A percentile compares a stretch with the other conserved stretches of the same genome.
Conservation (phyloP, 2,329 filamentous ascomycete species). For the Aspergillus hortae region DNA sequence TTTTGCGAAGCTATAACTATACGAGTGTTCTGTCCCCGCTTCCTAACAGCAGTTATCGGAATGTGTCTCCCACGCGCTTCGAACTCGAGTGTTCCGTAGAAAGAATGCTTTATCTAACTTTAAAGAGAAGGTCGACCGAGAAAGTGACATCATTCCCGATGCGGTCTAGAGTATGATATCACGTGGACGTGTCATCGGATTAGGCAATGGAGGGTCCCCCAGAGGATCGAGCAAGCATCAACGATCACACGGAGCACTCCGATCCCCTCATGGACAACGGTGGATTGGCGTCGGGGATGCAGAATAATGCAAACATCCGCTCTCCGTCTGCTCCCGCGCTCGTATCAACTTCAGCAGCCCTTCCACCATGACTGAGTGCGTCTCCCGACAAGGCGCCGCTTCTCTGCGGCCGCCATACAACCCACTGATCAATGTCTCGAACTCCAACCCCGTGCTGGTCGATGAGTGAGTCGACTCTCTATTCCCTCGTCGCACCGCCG, state of each 20-base stretch:
- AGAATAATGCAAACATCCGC: neutral
- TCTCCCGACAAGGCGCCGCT: conserved; percentile 16
- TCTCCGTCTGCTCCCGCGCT: neutral
- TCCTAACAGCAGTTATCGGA: too few species aligned
- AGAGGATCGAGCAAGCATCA: neutral
- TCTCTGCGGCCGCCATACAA: conserved; percentile 38
- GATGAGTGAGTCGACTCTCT: conserved; percentile 40
- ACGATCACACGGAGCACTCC: neutral
- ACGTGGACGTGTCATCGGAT: conserved; percentile 11
- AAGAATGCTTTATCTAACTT: neutral
- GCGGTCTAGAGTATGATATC: conserved; percentile 5
- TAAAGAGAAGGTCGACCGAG: neutral
- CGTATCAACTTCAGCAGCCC: neutral
- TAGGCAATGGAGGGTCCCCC: neutral
- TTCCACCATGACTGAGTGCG: conserved; percentile 19
- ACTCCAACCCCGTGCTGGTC: conserved; percentile 48
- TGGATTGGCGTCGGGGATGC: neutral
- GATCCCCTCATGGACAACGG: neutral
- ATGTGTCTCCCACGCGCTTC: too few species aligned
- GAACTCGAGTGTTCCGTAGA: neutral
- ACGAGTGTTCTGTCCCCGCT: too few species aligned
- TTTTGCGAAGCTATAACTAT: too few species aligned
- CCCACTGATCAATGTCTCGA: conserved; percentile 51
- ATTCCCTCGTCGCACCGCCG: neutral
- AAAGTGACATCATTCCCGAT: conserved; percentile 16